Conservation (phyloP, 1,139 yeast species). For the Yamadazyma atmosphaerica region DNA sequence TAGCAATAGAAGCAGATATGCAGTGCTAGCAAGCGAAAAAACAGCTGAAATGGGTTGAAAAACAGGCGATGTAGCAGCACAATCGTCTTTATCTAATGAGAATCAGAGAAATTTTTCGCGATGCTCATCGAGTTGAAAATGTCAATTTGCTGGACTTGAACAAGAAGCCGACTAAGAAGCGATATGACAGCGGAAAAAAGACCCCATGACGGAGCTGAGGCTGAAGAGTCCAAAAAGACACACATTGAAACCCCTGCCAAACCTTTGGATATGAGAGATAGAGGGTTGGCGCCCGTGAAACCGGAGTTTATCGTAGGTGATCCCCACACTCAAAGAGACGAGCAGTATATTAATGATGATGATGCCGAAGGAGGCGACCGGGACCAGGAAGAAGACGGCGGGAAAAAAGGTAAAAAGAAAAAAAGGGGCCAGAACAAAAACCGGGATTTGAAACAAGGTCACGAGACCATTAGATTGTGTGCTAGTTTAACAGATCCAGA, state of each 20-base stretch:
- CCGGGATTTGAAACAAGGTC: conserved; percentile 72
- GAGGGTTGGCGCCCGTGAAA: conserved; percentile 69
- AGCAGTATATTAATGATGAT: conserved; percentile 39
- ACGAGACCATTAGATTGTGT: conserved; percentile 70
- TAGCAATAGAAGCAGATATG: neutral
- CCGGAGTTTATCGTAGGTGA: conserved; percentile 52
- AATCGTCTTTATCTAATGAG: too few relatives aligned
- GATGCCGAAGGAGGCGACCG: conserved; percentile 50
- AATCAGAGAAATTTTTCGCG: neutral
- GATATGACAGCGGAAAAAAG: neutral
- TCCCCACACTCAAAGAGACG: conserved; percentile 35
- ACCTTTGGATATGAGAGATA: conserved; percentile 14
- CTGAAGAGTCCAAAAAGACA: conserved; percentile 7
- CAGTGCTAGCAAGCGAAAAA: too few relatives aligned
- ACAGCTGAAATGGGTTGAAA: too few relatives aligned
- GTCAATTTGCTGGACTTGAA: too few relatives aligned
- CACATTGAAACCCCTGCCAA: conserved; percentile 2
- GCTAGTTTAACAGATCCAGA: conserved; percentile 57
- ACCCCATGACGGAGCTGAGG: neutral
- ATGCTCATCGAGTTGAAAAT: too few relatives aligned
- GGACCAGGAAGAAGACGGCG: conserved; percentile 16
- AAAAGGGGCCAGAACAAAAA: conserved; percentile 89
- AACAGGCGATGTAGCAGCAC: too few relatives aligned
- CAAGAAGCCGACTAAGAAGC: too few relatives aligned
- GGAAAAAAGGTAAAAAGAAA: conserved; percentile 26